A percentile compares a stretch with the other conserved stretches of the same genome.
Conservation (phyloP, 2,329 filamentous ascomycete genomes). For the Monosporascus sp. region DNA sequence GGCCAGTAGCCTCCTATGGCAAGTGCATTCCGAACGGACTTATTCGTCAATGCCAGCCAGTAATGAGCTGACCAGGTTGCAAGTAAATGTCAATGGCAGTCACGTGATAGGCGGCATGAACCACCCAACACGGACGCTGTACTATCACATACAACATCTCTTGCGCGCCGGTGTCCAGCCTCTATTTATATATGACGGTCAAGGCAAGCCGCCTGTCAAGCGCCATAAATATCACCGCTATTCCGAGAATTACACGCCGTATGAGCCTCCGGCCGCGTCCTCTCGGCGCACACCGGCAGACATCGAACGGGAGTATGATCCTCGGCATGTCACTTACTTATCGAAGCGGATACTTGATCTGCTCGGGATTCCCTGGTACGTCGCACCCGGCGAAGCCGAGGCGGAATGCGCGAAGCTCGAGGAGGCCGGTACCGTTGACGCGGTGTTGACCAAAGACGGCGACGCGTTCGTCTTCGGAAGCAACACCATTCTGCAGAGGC, state of each 20-base stretch:
- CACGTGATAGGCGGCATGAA: constrained; percentile 5
- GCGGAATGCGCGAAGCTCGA: constrained; percentile 43
- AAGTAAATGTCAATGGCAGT: neutral
- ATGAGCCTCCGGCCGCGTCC: constrained; percentile 7
- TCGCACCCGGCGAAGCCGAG: constrained; percentile 42
- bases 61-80: neutral
- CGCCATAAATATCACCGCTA: neutral
- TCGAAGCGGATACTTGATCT: constrained; percentile 30
- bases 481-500: constrained; percentile 30
- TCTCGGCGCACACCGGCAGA: constrained; percentile 24
- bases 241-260: neutral
- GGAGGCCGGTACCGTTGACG: constrained; percentile 37
- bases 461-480: constrained; percentile 44
- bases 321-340: constrained; percentile 11
- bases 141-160: constrained; percentile 3
- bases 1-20: constrained; percentile 8
- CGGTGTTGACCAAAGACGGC: constrained; percentile 42
- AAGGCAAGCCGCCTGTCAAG: constrained; percentile 1
- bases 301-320: constrained; percentile 22
- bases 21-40: constrained; percentile 13
- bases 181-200: constrained; percentile 4
- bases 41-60: constrained; percentile 5
- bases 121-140: constrained; percentile 5
- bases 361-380: constrained; percentile 36
- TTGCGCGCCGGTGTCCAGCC: constrained; percentile 4